Evolutionary conservation across 192 early-diverging fungal genomes (phyloP), one percentile per base, ranked within the genome.

Genomic region (Mortierella claussenii): DNA sequence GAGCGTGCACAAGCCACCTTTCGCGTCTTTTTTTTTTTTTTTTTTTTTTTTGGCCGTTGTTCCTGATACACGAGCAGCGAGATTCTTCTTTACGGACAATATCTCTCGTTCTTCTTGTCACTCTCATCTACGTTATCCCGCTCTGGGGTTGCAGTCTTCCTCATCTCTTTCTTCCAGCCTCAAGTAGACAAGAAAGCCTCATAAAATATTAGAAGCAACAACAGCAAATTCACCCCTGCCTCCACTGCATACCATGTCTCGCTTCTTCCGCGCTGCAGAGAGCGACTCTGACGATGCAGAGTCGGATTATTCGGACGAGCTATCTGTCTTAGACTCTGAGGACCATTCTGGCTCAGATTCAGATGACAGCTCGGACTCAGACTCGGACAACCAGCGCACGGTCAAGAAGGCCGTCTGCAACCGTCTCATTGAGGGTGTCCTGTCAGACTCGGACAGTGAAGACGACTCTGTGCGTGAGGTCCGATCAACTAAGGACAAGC

Each of bases 401-500:
- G 59, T 62, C 63, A 82, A 52, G 58, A 32, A 61, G 48, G 15
- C 24, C 68, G 46, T 68, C 56, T 55, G 56, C 48, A 21, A 27
- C 17, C 55, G 55, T 57, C 27, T 57, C 15, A 45, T 60, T 3
- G 55, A 43, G 7, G 54, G 37, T 57, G 53, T 49, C 76, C 81
- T 69, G 73, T 80, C 60, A 53, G 84, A 85, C 45, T 87, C 81
- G 9, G 89, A 90, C 58, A 79, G 80, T 11, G 92, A 93, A 4
- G 91, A 89, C 26, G 93, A 90, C 27, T 83, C 78, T 48, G 91
- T 89, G 81, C 86, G 90, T 28, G 83, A 89, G 47, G 90, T 95
- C 21, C 90, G 89, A 65, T 93, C 89, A 36, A 86, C 86, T 66
- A 93, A 91, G 73, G 93, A 94, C 80, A 98, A 96, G 87, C 88